Percentiles rank a stretch among this genome's conserved stretches.
phyloP scores from a whole-genome alignment of 2,329 filamentous ascomycete species.

The Aspergillus sp. region DNA sequence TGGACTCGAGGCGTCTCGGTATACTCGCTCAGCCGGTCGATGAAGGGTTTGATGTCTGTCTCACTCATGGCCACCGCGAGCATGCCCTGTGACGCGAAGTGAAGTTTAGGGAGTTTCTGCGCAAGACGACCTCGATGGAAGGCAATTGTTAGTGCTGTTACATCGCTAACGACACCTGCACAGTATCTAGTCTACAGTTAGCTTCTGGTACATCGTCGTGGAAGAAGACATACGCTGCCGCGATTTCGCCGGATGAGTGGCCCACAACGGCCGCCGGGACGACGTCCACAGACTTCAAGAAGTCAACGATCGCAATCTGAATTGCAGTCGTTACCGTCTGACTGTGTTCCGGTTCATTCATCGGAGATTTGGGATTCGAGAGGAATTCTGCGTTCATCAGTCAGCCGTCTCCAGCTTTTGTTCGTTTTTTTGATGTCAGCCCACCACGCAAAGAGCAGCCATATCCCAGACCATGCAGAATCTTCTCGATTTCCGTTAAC shows the following conservation, averaged over 20 bases:
- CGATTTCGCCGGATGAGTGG: constrained; percentile 39
- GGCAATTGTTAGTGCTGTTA: not conserved
- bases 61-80: not conserved
- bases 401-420: not conserved
- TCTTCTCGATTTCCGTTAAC: no score
- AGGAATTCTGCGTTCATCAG: not conserved
- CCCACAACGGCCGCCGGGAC: constrained; percentile 25
- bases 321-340: constrained; percentile 17
- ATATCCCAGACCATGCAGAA: no score
- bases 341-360: not conserved
- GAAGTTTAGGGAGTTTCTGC: not conserved
- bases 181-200: not conserved
- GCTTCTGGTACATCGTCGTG: no score
- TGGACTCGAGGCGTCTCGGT: not conserved
- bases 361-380: no score
- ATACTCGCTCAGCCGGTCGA: not conserved
- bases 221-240: constrained; percentile 42
- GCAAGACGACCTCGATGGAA: not conserved
- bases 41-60: not conserved
- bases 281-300: constrained; percentile 25
- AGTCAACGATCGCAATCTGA: constrained; percentile 33
- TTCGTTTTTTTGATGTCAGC: no score
- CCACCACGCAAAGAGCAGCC: no score
- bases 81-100: not conserved
- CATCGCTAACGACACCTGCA: not conserved